Evolutionary conservation across 352 stramenopile genomes (phyloP).

Genomic region (Sclerospora graminicola): DNA sequence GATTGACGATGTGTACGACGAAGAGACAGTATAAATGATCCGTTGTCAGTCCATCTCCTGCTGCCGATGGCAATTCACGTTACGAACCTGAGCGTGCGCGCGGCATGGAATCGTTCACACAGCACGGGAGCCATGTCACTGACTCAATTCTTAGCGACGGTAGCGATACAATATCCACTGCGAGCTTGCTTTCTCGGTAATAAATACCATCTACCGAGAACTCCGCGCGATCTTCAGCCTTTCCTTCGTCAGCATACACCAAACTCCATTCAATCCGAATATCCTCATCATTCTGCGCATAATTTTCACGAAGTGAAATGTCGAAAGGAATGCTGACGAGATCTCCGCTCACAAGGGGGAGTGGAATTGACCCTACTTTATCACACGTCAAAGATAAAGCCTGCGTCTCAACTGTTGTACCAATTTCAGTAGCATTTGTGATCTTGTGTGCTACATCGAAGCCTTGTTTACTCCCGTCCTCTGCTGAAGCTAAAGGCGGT

Average conservation of each 20-base stretch:
- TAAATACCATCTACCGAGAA: conserved; percentile 12
- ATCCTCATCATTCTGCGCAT: conserved; percentile 19
- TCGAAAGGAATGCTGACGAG: conserved; percentile 30
- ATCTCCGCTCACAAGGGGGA: conserved; percentile 26
- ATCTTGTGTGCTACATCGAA: background rate
- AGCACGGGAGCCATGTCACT: conserved; percentile 28
- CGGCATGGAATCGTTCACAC: conserved; percentile 9
- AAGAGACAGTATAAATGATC: conserved; percentile 43
- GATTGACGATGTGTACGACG: conserved; percentile 50
- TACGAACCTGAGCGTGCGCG: no score
- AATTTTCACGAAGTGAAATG: conserved; percentile 17
- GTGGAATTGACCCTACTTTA: conserved; percentile 9
- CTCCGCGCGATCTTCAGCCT: background rate
- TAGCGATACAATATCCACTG: conserved; percentile 34
- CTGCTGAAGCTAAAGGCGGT: no score
- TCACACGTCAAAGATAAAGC: conserved; percentile 11
- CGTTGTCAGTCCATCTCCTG: no score
- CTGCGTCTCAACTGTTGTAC: conserved; percentile 10
- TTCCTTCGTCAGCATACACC: conserved; percentile 34
- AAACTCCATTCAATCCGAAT: conserved; percentile 55
- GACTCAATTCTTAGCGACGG: conserved; percentile 37
- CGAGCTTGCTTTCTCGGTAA: conserved; percentile 45
- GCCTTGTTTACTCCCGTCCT: background rate
- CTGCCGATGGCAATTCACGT: no score
- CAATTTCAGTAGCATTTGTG: background rate